Conservation (phyloP, 495 filamentous ascomycete species). For the Parathielavia hyrcaniae region DNA sequence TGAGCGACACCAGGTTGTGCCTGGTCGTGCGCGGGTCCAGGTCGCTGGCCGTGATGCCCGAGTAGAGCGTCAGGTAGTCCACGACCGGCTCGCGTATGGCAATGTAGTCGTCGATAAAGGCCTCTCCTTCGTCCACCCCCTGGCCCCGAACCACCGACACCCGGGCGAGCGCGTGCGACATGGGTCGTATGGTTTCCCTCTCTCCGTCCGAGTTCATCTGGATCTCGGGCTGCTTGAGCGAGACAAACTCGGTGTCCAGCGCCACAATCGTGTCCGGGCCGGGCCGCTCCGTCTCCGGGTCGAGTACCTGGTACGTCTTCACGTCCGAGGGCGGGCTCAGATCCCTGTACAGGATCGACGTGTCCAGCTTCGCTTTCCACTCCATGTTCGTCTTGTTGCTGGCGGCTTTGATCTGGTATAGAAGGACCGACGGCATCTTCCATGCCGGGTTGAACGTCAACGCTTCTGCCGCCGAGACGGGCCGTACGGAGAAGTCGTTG, state of each 20-base stretch:
- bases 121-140: slow-evolving; percentile 66
- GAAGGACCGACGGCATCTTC: slow-evolving; percentile 82
- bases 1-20: slow-evolving; percentile 79
- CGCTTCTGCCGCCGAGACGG: slow-evolving; percentile 71
- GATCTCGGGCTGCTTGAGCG: slow-evolving; percentile 81
- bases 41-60: slow-evolving; percentile 79
- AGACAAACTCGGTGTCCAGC: slow-evolving; percentile 93
- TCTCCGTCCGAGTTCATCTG: slow-evolving; percentile 88
- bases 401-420: slow-evolving; percentile 71
- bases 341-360: slow-evolving; percentile 72
- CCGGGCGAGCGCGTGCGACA: slow-evolving; percentile 74
- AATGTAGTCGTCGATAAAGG: slow-evolving; percentile 98
- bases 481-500: slow-evolving; percentile 90
- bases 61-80: slow-evolving; percentile 90
- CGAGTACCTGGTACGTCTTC: slow-evolving; percentile 55
- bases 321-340: slow-evolving; percentile 33
- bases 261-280: slow-evolving; percentile 67
- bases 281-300: slow-evolving; percentile 58
- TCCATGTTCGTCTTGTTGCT: slow-evolving; percentile 71
- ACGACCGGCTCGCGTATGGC: slow-evolving; percentile 83
- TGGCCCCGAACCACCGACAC: slow-evolving; percentile 80
- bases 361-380: slow-evolving; percentile 81
- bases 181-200: slow-evolving; percentile 77
- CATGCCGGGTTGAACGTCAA: slow-evolving; percentile 79
- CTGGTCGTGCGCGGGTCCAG: slow-evolving; percentile 65